Base-by-base conservation (phyloP, 2,329 filamentous ascomycete genomes). In the Ilyonectria mors-panacis region DNA sequence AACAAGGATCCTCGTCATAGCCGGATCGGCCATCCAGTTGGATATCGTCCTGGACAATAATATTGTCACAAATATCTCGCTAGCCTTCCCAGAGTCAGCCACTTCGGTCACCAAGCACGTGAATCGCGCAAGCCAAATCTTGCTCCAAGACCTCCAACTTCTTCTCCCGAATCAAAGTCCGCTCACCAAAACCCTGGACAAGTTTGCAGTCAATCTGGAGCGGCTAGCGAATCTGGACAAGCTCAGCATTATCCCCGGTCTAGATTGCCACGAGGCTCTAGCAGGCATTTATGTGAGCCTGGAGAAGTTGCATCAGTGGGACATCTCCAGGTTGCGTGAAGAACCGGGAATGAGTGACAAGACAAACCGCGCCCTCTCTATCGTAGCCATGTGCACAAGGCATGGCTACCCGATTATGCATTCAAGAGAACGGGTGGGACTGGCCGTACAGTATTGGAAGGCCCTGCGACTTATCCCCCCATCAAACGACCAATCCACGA, bases 381-480 rank as follows among this genome's bases (percentile, higher is more conserved):
- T 85, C n/a, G 81, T 86, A 57, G 90, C 89, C 53, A 86, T 94
- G 79, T 94, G 92, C 77, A 88, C 88, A 63, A 89, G 87, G 69
- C 92, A 92, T 76, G 93, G 93, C 2, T 85, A 85, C 33, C 93
- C 93, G 0, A 82, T 86, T 33, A 92, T 95, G 87, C 92, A 96
- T 79, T 86, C 87, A 15, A 85, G 89, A 57, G 86, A 87, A 23
- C 87, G 86, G 56, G 82, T 95, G 28, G 94, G 94, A 1, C 81
- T 95, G 63, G 89, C 88, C 55, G 74, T 96, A 44, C 91, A 94
- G 70, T 97, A 95, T 78, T 96, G 93, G 93, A 91, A 89, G 78
- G 86, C 91, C 72, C 83, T 85, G 62, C 85, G 88, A 53, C 83
- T 87, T 53, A 78, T 89, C 17, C 80, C 77, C 3, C 78, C 79